phyloP scores from a whole-genome alignment of 1,284 basidiomycete species.

The Xanthoconium separans region DNA sequence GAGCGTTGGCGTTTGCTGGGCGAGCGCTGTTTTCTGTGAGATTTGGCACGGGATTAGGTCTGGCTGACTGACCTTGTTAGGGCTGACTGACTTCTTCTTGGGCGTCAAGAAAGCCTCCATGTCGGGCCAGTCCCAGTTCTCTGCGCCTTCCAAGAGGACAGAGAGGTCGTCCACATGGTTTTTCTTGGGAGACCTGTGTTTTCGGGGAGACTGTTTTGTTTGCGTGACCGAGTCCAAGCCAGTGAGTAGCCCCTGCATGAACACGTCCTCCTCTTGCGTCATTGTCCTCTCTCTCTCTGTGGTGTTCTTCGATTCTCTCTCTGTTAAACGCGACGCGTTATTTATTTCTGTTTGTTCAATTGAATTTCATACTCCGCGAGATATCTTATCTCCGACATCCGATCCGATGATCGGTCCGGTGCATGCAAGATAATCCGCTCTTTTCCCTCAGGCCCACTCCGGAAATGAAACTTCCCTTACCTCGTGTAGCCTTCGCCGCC shows the following conservation, averaged over 20 bases:
- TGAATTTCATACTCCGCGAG: constrained; percentile 12
- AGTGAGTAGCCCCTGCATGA: constrained; percentile 47
- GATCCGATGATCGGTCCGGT: no score
- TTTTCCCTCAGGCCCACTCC: neutral
- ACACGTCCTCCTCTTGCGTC: constrained; percentile 42
- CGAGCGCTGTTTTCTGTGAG: constrained; percentile 11
- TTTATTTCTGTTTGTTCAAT: constrained; percentile 18
- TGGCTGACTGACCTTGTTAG: constrained; percentile 16
- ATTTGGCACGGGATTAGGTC: neutral
- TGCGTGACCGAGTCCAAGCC: constrained; percentile 40
- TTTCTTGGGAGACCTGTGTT: constrained; percentile 3
- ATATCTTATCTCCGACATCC: constrained; percentile 6
- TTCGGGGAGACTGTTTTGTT: constrained; percentile 7
- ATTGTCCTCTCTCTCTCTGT: neutral
- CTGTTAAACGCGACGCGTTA: constrained; percentile 29
- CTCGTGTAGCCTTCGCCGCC: neutral
- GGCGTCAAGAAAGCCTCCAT: constrained; percentile 40
- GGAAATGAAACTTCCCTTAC: constrained; percentile 15
- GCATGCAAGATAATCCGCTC: neutral
- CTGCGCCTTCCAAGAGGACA: constrained; percentile 51
- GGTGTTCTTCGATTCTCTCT: neutral
- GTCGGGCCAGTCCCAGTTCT: constrained; percentile 53
- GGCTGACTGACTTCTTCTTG: constrained; percentile 31
- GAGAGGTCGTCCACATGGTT: constrained; percentile 33
- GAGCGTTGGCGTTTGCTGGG: constrained; percentile 17